Conservation (phyloP, 1,139 yeast species). For the Yamadazyma conglobata region DNA sequence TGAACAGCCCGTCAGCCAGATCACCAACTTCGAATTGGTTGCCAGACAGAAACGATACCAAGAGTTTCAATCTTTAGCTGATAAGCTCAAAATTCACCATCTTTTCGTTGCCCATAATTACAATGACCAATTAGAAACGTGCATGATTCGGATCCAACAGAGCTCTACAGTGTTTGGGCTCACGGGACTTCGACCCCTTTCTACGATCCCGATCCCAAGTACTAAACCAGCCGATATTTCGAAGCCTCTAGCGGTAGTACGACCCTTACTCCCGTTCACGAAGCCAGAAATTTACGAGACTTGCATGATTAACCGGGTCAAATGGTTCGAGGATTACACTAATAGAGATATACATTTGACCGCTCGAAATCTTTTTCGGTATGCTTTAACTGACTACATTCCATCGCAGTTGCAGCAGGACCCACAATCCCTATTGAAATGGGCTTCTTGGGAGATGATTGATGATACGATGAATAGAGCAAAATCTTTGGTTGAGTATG, state of each 20-base stretch:
- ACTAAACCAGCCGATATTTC: constrained; percentile 14
- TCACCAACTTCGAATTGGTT: constrained; percentile 49
- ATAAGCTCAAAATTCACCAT: constrained; percentile 20
- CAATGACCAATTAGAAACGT: constrained; percentile 74
- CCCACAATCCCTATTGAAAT: constrained; percentile 13
- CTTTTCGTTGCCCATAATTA: constrained; percentile 64
- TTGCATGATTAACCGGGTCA: constrained; percentile 36
- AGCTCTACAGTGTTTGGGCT: constrained; percentile 63
- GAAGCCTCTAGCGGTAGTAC: constrained; percentile 22
- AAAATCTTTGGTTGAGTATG: constrained; percentile 12
- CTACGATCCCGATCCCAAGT: constrained; percentile 26
- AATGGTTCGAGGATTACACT: constrained; percentile 71
- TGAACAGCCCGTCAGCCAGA: constrained; percentile 19
- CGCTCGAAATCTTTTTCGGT: constrained; percentile 47
- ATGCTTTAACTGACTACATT: constrained; percentile 25
- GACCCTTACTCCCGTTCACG: constrained; percentile 52
- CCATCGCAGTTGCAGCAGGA: constrained; percentile 16
- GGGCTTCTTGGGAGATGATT: constrained; percentile 16
- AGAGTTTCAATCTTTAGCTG: constrained; percentile 36
- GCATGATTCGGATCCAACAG: constrained; percentile 49
- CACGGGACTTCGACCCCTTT: constrained; percentile 30
- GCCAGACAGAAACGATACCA: constrained; percentile 56
- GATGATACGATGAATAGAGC: constrained; percentile 16
- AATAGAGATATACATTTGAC: constrained; percentile 56
- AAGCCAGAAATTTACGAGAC: constrained; percentile 47